Base-by-base conservation (phyloP, 2,329 filamentous ascomycete species). In the Fusarium guadeloupense region DNA sequence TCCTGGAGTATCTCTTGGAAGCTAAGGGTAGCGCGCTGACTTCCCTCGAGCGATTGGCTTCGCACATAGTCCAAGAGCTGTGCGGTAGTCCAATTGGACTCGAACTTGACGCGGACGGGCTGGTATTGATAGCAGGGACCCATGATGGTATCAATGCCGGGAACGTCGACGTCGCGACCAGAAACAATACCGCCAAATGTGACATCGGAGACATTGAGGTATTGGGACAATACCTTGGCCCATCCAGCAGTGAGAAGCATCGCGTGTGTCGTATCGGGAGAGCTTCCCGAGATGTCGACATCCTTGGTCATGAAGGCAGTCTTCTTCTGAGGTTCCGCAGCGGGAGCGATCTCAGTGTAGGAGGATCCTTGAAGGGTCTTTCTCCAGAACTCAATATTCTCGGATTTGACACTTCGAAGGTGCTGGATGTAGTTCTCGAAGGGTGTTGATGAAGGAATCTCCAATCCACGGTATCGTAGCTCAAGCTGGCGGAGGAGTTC, bases 401-500 rank as follows among this genome's bases (percentile, higher is more conserved):
- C 38, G 1, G 47, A 4, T 17, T 56, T 64, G 3, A 14, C 23
- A 2, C 37, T 42, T 1, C 47, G 31, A 4, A 66, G 16, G 7
- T 64, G 42, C 34, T 61, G 54, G 2, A 69, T 35, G 13, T 65
- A 70, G 13, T 33, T 56, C 6, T 53, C 52, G n/a, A 70, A 70
- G 12, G 64, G 59, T 2, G 62, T 39, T 1, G 64, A 69, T 1
- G 48, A 33, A 2, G 68, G 57, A 3, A 56, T 31, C 6, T 69
- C 66, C 1, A 56, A 26, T 8, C 72, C 74, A 3, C 65, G 54
- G 56, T 81, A 81, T 6, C 76, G 71, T 4, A 74, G 69, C 3
- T 76, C 73, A 23, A 82, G 72, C 39, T 79, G 74, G 1, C 72
- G 69, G 28, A 80, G 74, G 1, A 82, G 70, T 5, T 74, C 71